These are phyloP conservation scores for Mycena rosella DNA, from an alignment of 768 basidiomycete species.

Conservation along the genomic window DNA sequence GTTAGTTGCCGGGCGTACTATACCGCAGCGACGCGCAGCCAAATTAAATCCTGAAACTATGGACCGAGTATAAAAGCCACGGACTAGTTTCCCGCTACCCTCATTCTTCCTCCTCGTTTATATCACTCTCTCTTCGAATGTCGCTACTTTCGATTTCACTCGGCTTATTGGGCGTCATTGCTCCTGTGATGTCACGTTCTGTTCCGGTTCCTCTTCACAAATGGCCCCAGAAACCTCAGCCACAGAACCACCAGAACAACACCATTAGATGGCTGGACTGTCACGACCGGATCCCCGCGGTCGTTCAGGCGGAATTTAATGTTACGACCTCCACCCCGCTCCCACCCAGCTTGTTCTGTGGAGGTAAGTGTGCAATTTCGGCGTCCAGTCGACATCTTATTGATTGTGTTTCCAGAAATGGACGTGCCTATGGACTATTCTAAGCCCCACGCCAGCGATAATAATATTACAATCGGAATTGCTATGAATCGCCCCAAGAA, in stretches of 20 bases:
- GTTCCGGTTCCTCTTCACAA: not conserved
- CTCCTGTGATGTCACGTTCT: not conserved
- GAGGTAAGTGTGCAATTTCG: not conserved
- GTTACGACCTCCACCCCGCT: not conserved
- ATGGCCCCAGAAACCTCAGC: no score
- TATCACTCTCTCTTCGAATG: not conserved
- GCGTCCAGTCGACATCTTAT: conserved; percentile 4
- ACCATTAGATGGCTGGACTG: conserved; percentile 11
- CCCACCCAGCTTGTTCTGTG: not conserved
- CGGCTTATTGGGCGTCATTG: not conserved
- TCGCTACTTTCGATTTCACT: not conserved
- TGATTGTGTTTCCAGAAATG: conserved; percentile 8
- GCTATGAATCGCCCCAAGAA: conserved; percentile 36
- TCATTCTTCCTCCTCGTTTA: not conserved
- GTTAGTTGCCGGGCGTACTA: no score
- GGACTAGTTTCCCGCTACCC: no score
- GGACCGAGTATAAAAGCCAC: no score
- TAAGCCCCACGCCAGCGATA: conserved; percentile 21
- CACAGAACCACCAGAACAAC: not conserved
- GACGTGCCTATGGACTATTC: conserved; percentile 41
- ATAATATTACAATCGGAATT: conserved; percentile 39
- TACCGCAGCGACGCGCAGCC: no score
- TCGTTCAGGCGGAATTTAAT: not conserved
- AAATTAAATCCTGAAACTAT: no score
- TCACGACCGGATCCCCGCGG: not conserved